Conservation (phyloP, 352 stramenopile species). For the Aphanomyces euteiches region DNA sequence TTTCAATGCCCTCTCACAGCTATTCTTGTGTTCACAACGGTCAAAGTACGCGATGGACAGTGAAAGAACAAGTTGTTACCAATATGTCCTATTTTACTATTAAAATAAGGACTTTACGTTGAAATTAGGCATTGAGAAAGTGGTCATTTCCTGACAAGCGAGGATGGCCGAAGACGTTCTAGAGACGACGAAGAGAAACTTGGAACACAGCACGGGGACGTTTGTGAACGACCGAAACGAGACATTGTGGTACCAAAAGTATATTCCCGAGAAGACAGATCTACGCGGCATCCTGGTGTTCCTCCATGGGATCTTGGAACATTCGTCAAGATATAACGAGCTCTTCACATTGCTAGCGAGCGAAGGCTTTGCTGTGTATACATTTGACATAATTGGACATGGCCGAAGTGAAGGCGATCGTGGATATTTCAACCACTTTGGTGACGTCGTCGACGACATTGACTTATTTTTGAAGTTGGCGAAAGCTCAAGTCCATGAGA, state of each 20-base stretch:
- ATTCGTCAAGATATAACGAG: conserved; percentile 36
- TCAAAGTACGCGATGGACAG: too few relatives aligned
- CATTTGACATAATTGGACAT: conserved; percentile 36
- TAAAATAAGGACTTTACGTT: not conserved
- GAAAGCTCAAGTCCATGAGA: conserved; percentile 33
- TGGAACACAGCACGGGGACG: conserved; percentile 8
- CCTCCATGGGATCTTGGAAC: conserved; percentile 36
- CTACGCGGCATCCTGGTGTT: conserved; percentile 36
- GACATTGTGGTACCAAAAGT: conserved; percentile 12
- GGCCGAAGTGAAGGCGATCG: conserved; percentile 36
- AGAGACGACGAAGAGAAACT: not conserved
- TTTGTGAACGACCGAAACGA: conserved; percentile 20
- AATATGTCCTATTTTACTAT: too few relatives aligned
- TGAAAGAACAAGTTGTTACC: too few relatives aligned
- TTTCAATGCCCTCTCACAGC: too few relatives aligned
- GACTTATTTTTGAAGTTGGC: conserved; percentile 31
- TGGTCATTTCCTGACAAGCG: too few relatives aligned
- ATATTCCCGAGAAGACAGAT: conserved; percentile 34
- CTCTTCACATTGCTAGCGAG: conserved; percentile 36
- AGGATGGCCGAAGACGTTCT: not conserved
- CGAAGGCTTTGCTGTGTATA: conserved; percentile 37
- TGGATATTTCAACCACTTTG: conserved; percentile 34
- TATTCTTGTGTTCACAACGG: too few relatives aligned
- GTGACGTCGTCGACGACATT: conserved; percentile 35
- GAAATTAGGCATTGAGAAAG: not conserved